Evolutionary conservation across 225 moss, liverwort and hornwort species (phyloP).

Genomic region (Rhytidiadelphus loreus): DNA sequence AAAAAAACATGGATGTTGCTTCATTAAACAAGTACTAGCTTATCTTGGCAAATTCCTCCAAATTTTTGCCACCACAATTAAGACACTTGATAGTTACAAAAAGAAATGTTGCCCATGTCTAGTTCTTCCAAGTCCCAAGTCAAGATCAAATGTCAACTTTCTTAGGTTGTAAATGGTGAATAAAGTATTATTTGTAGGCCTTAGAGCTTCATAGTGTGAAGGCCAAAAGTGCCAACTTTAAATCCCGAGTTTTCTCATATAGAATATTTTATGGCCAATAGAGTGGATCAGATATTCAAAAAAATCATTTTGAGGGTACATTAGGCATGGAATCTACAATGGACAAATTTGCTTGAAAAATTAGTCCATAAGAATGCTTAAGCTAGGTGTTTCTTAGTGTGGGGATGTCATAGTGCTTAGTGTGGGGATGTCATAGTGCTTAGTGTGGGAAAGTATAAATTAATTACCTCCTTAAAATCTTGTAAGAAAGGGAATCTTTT

Average conservation of each 20-base stretch:
- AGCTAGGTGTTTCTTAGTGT: no score
- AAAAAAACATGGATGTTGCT: not conserved
- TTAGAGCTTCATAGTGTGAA: not conserved
- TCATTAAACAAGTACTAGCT: accelerated
- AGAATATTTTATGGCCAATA: not conserved
- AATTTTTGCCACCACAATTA: not conserved
- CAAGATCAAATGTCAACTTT: not conserved
- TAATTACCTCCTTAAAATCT: no score
- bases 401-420: no score
- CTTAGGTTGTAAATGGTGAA: not conserved
- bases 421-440: no score
- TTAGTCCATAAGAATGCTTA: no score
- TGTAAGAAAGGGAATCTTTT: no score
- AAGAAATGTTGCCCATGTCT: not conserved
- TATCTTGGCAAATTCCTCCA: accelerated
- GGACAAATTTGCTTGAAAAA: no score
- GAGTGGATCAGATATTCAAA: not conserved
- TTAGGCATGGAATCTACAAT: no score
- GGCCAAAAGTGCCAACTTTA: not conserved
- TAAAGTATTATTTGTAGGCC: not conserved
- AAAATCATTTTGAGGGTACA: no score
- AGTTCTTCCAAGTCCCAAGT: not conserved
- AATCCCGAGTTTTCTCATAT: accelerated
- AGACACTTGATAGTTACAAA: not conserved
- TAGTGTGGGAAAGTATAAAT: no score